phyloP scores from a whole-genome alignment of 2,329 filamentous ascomycete species.

The Escovopsis sp. region DNA sequence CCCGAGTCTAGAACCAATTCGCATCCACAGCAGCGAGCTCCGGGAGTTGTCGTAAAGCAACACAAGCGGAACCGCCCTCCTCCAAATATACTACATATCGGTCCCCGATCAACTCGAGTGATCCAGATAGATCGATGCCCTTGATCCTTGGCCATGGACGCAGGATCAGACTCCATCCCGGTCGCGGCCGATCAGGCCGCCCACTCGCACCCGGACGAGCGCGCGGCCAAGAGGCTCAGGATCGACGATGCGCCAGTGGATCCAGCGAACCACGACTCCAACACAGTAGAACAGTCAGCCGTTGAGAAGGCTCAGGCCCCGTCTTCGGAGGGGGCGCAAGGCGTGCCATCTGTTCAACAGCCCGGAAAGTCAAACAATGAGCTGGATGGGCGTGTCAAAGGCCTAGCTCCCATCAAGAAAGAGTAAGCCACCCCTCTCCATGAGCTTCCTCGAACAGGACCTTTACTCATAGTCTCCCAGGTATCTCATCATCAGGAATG shows the following conservation, averaged over 20 bases:
- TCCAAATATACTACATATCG: too few species aligned
- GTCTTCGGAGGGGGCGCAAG: not conserved
- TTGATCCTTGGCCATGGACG: slow-evolving; percentile 12
- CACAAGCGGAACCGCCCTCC: not conserved
- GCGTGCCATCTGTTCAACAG: too few species aligned
- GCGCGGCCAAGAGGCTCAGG: slow-evolving; percentile 46
- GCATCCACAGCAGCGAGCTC: too few species aligned
- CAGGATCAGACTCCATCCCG: slow-evolving; percentile 12
- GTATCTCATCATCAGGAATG: slow-evolving; percentile 25
- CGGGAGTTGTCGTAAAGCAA: not conserved
- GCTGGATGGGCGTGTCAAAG: slow-evolving; percentile 27
- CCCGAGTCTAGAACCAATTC: too few species aligned
- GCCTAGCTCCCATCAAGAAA: slow-evolving; percentile 56
- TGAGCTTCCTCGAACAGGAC: not conserved
- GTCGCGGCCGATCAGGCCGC: slow-evolving; percentile 7
- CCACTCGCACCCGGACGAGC: slow-evolving; percentile 16
- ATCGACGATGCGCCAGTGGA: slow-evolving; percentile 21
- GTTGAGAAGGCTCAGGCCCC: slow-evolving; percentile 4
- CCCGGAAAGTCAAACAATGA: slow-evolving; percentile 1
- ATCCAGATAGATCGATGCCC: not conserved
- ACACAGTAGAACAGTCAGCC: too few species aligned
- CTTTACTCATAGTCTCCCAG: slow-evolving; percentile 13
- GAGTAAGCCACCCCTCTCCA: slow-evolving; percentile 33
- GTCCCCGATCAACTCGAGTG: too few species aligned
- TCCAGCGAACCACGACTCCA: slow-evolving; percentile 3